These are phyloP conservation scores for Barnettozyma wickerhamii DNA, from an alignment of 805 yeast genomes.

Conservation along the genomic window DNA sequence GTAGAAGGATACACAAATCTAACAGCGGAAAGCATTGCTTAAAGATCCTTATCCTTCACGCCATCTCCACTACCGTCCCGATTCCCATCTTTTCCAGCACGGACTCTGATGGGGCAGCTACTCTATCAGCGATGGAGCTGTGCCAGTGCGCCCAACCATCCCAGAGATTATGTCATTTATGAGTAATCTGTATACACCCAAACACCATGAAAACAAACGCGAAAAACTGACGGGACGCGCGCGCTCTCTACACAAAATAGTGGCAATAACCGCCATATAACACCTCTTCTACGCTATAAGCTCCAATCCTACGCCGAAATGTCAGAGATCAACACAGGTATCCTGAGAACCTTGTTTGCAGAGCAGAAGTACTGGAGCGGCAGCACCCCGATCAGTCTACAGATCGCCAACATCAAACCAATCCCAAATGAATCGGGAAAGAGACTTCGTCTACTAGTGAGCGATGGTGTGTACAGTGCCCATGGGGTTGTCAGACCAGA, in stretches of 20 bases:
- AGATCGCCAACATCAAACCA: slow-evolving; percentile 32
- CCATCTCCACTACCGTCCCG: no score
- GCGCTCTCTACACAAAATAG: no score
- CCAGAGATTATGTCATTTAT: no score
- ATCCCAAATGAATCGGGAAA: slow-evolving; percentile 38
- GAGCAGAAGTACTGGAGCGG: slow-evolving; percentile 17
- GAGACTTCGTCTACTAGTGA: slow-evolving; percentile 42
- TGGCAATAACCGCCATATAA: slow-evolving; percentile 6
- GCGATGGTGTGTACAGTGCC: slow-evolving; percentile 47
- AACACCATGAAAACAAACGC: neutral
- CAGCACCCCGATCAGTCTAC: slow-evolving; percentile 29
- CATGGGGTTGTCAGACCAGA: slow-evolving; percentile 53
- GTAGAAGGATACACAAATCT: no score
- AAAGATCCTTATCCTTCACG: no score
- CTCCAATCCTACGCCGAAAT: neutral
- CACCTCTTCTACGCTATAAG: no score
- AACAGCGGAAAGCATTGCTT: no score
- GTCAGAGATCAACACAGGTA: slow-evolving; percentile 14
- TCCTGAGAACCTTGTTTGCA: slow-evolving; percentile 18
- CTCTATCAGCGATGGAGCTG: no score
- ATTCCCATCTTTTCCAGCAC: no score
- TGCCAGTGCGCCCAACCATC: slow-evolving; percentile 14
- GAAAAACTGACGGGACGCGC: neutral
- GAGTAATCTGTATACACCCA: no score
- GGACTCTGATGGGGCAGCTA: no score